Conservation (phyloP, 148 eudicot species). For the Silene latifolia region DNA sequence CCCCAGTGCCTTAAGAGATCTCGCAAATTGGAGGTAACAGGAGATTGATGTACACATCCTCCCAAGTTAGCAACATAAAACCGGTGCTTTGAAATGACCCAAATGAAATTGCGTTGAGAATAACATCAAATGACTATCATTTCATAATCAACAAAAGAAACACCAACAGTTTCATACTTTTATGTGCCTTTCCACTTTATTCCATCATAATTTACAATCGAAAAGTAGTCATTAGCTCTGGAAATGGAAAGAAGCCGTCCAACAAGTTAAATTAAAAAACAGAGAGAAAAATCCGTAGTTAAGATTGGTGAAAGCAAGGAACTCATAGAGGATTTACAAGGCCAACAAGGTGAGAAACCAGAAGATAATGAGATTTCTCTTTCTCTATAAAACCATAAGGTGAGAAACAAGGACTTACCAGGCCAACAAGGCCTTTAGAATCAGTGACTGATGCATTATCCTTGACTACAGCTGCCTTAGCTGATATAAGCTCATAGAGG, state of each 20-base stretch:
- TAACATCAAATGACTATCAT: no score
- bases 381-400: neutral
- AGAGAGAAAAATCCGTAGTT: no score
- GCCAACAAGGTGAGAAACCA: no score
- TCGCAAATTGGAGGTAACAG: neutral
- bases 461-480: conserved; percentile 86
- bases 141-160: neutral
- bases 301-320: no score
- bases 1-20: neutral
- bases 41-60: neutral
- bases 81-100: neutral
- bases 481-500: conserved; percentile 87
- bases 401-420: conserved; percentile 41
- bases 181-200: neutral
- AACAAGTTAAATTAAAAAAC: neutral
- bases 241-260: neutral
- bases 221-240: neutral
- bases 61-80: neutral
- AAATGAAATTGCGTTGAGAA: neutral
- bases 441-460: conserved; percentile 42
- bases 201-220: neutral
- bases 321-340: no score
- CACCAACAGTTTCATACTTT: no score
- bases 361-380: neutral
- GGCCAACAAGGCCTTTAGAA: conserved; percentile 78